These are phyloP conservation scores for Elongisporangium prolatum DNA, from an alignment of 352 stramenopile genomes.

Conservation along the genomic window DNA sequence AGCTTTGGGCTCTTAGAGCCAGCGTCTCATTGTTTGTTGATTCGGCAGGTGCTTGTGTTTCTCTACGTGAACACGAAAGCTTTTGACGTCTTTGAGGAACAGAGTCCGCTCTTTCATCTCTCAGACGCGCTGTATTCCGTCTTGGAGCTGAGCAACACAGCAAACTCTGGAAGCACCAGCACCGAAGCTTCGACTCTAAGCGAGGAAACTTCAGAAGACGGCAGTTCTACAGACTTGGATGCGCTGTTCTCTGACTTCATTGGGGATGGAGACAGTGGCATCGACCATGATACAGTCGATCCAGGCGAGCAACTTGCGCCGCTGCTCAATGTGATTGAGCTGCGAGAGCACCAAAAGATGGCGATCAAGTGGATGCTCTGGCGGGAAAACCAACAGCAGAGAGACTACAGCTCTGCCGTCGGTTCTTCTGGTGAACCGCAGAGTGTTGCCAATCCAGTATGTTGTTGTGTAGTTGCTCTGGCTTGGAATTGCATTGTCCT, in stretches of 20 bases:
- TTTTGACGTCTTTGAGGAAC: constrained; percentile 63
- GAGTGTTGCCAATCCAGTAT: constrained; percentile 38
- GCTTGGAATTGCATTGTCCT: not conserved
- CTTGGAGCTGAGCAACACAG: constrained; percentile 38
- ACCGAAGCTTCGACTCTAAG: constrained; percentile 1
- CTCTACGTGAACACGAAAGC: constrained; percentile 53
- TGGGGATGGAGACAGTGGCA: constrained; percentile 14
- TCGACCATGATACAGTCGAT: constrained; percentile 12
- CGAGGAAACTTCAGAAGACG: constrained; percentile 6
- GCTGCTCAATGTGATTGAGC: constrained; percentile 55
- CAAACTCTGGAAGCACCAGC: not conserved
- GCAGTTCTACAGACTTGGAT: constrained; percentile 45
- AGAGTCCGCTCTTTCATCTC: constrained; percentile 53
- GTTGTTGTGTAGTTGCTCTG: constrained; percentile 4
- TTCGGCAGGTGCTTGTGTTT: constrained; percentile 36
- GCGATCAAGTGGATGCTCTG: constrained; percentile 86
- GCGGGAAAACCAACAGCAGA: constrained; percentile 47
- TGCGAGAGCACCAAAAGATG: constrained; percentile 81
- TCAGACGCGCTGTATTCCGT: constrained; percentile 55
- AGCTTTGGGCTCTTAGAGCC: not conserved
- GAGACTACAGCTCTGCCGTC: constrained; percentile 3
- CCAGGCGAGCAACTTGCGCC: constrained; percentile 33
- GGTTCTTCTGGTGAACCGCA: constrained; percentile 16
- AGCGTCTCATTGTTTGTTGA: not conserved
- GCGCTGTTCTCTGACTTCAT: constrained; percentile 64